phyloP scores from a whole-genome alignment of 2,329 filamentous ascomycete genomes.

The Tolypocladium tropicale region DNA sequence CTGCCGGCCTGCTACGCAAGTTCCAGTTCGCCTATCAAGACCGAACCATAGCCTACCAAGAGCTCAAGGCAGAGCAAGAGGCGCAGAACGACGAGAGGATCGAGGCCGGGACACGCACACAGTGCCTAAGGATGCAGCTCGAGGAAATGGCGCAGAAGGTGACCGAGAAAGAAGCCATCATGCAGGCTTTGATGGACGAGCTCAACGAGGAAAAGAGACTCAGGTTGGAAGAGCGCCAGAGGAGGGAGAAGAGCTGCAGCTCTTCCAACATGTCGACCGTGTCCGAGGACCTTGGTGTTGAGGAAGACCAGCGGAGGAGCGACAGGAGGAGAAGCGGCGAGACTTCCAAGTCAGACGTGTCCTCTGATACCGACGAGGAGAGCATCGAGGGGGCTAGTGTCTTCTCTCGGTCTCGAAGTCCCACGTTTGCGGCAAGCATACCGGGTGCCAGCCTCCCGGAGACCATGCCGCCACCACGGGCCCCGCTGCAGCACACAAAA shows the following conservation, averaged over 20 bases:
- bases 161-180: conserved; percentile 41
- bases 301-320: conserved; percentile 35
- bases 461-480: neutral
- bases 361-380: conserved; percentile 43
- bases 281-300: conserved; percentile 43
- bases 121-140: conserved; percentile 48
- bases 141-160: conserved; percentile 47
- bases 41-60: conserved; percentile 37
- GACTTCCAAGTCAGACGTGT: conserved; percentile 29
- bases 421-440: conserved; percentile 33
- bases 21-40: conserved; percentile 50
- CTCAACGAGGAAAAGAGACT: conserved; percentile 40
- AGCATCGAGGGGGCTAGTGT: conserved; percentile 42
- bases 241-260: conserved; percentile 14
- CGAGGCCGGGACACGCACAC: conserved; percentile 41
- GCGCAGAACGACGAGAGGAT: conserved; percentile 44
- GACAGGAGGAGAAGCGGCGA: conserved; percentile 32
- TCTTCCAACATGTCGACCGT: conserved; percentile 30
- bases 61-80: conserved; percentile 42
- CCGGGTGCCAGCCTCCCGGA: conserved; percentile 17
- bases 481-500: conserved; percentile 11
- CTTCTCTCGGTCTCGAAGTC: conserved; percentile 51
- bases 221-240: conserved; percentile 26
- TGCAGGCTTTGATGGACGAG: conserved; percentile 39
- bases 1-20: conserved; percentile 40